Conservation (phyloP, 768 basidiomycete species). For the Gyrodon lividus region DNA sequence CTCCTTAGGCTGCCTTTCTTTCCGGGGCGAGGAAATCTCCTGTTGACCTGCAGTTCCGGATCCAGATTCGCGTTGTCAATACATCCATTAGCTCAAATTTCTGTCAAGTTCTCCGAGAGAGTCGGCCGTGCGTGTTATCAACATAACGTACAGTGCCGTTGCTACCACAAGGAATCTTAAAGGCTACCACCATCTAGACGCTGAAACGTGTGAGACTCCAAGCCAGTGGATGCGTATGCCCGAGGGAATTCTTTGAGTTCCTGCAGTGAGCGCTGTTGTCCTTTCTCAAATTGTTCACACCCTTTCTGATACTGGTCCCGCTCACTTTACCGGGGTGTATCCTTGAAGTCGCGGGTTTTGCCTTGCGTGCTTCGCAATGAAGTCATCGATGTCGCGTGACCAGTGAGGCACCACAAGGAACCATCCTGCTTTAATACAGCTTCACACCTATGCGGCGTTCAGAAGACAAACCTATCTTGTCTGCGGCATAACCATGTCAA, state of each 20-base stretch:
- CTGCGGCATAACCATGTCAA: neutral
- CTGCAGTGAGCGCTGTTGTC: neutral
- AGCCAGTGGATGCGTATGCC: too few species aligned
- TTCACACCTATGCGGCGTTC: too few species aligned
- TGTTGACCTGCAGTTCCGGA: neutral
- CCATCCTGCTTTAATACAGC: neutral
- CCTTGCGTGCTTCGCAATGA: slow-evolving; percentile 5
- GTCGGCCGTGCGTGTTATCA: neutral
- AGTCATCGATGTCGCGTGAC: slow-evolving; percentile 2
- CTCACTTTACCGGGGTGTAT: neutral
- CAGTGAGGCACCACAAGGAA: slow-evolving; percentile 1
- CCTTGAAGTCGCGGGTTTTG: neutral
- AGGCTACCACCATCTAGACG: neutral
- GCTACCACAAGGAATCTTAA: neutral
- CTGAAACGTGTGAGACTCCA: neutral
- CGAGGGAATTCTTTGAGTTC: neutral
- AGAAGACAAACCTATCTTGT: neutral
- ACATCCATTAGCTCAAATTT: neutral
- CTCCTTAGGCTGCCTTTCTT: neutral
- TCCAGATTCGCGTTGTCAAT: neutral
- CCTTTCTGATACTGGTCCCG: neutral
- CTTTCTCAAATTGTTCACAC: neutral
- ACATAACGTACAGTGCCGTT: neutral
- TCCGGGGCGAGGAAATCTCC: neutral
- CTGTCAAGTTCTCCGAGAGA: slow-evolving; percentile 7